Percentiles rank a stretch among this genome's conserved stretches.
These are phyloP conservation scores for Myriosclerotinia scirpicola DNA, from an alignment of 2,329 filamentous ascomycete species.

Conservation along the genomic window DNA sequence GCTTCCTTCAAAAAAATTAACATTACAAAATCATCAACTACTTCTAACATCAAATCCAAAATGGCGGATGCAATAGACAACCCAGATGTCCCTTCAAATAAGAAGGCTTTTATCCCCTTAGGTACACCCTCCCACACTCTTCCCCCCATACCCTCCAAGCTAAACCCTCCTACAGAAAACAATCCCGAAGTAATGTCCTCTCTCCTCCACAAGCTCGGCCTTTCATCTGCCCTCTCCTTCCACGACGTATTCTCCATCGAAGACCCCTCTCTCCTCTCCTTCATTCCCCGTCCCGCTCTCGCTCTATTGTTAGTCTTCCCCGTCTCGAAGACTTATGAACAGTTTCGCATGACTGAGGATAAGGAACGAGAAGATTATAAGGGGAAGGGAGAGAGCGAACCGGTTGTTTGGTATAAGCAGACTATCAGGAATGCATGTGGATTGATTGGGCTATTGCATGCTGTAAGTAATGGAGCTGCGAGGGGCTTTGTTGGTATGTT, in stretches of 20 bases:
- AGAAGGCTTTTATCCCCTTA: conserved; percentile 40
- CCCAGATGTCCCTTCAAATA: conserved; percentile 38
- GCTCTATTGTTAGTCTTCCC: conserved; percentile 94
- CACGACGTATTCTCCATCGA: conserved; percentile 93
- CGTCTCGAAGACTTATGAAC: conserved; percentile 77
- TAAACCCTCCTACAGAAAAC: conserved; percentile 54
- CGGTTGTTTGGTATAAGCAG: conserved; percentile 91
- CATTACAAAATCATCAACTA: not conserved
- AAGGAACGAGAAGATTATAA: conserved; percentile 60
- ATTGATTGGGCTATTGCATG: conserved; percentile 84
- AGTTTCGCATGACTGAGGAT: conserved; percentile 75
- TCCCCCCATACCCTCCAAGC: not conserved
- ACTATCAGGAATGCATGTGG: conserved; percentile 96
- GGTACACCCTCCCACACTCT: conserved; percentile 28
- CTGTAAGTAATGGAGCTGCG: conserved; percentile 74
- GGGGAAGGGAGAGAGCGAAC: conserved; percentile 66
- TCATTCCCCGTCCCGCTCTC: conserved; percentile 84
- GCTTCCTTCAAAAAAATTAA: not conserved
- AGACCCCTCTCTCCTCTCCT: conserved; percentile 80
- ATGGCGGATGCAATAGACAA: conserved; percentile 28
- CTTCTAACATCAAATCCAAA: not conserved
- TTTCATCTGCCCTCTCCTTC: conserved; percentile 72
- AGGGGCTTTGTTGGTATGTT: conserved; percentile 88
- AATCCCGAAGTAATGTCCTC: conserved; percentile 89
- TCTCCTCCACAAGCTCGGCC: conserved; percentile 80